phyloP scores from a whole-genome alignment of 805 yeast genomes.

The Candida vaughaniae region DNA sequence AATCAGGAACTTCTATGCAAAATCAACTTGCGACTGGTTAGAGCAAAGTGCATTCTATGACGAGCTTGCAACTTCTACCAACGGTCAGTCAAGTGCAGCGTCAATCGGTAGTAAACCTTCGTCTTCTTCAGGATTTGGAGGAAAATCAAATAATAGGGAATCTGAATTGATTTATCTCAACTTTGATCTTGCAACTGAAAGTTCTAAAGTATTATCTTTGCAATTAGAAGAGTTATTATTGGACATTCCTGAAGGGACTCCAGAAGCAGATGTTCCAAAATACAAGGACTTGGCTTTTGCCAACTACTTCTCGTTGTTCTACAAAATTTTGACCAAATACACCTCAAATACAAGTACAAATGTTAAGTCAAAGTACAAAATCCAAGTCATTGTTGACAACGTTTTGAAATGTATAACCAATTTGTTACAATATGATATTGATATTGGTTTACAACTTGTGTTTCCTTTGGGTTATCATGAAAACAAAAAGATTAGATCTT shows the following conservation, averaged over 20 bases:
- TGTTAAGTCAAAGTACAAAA: constrained; percentile 48
- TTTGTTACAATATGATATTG: constrained; percentile 68
- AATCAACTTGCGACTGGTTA: constrained; percentile 51
- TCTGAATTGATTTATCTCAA: constrained; percentile 20
- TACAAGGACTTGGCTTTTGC: constrained; percentile 64
- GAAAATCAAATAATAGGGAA: constrained; percentile 5
- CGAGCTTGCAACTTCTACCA: constrained; percentile 4
- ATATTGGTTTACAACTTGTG: constrained; percentile 73
- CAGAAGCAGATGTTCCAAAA: constrained; percentile 51
- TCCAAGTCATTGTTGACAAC: constrained; percentile 57
- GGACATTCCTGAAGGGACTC: constrained; percentile 57
- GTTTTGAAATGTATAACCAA: constrained; percentile 67
- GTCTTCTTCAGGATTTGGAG: neutral
- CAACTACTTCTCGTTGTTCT: constrained; percentile 63
- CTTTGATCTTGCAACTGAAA: constrained; percentile 63
- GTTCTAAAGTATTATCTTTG: constrained; percentile 56
- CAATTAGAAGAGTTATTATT: constrained; percentile 56
- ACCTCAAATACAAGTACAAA: constrained; percentile 21
- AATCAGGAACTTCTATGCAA: constrained; percentile 48
- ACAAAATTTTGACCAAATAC: constrained; percentile 49
- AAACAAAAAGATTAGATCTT: constrained; percentile 60
- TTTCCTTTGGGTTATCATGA: constrained; percentile 76
- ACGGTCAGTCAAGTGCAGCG: neutral
- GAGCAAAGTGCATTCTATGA: constrained; percentile 48
- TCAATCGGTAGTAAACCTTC: neutral